Conservation (phyloP, 352 stramenopile genomes). For the Pythium guiyangense region DNA sequence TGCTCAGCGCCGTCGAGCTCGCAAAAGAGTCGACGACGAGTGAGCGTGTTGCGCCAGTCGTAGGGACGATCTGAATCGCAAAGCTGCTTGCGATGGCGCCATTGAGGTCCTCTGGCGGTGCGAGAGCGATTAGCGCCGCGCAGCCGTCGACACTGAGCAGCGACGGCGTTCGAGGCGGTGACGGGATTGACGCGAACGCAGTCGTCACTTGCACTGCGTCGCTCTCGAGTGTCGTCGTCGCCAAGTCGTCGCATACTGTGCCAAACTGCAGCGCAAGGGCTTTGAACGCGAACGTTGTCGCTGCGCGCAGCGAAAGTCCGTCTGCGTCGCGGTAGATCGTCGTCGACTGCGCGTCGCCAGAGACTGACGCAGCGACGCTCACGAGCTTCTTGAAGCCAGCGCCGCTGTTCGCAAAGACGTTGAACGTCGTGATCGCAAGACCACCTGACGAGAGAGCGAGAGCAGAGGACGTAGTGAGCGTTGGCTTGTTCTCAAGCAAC, state of each 20-base stretch:
- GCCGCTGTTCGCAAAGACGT: slow-evolving; percentile 20
- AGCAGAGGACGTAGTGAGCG: background rate
- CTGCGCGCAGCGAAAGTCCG: slow-evolving; percentile 11
- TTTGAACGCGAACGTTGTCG: slow-evolving; percentile 38
- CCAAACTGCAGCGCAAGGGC: slow-evolving; percentile 34
- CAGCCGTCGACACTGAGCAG: slow-evolving; percentile 19
- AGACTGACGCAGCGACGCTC: slow-evolving; percentile 17
- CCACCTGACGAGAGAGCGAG: slow-evolving; percentile 20
- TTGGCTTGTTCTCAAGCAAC: too few relatives aligned
- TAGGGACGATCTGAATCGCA: background rate
- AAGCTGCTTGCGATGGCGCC: slow-evolving; percentile 18
- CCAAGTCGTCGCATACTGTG: slow-evolving; percentile 30
- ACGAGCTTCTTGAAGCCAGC: slow-evolving; percentile 20
- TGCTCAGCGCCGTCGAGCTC: slow-evolving; percentile 12
- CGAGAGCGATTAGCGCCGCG: slow-evolving; percentile 13
- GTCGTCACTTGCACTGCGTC: slow-evolving; percentile 25
- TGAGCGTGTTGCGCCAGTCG: background rate
- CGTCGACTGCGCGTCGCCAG: slow-evolving; percentile 10
- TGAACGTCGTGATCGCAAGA: slow-evolving; percentile 25
- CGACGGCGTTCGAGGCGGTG: slow-evolving; percentile 12
- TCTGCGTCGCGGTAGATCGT: slow-evolving; percentile 17
- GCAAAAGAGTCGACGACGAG: slow-evolving; percentile 8
- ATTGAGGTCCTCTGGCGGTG: slow-evolving; percentile 27
- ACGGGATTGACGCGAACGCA: slow-evolving; percentile 17
- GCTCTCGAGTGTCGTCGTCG: slow-evolving; percentile 21